Base-by-base conservation (phyloP, 2,329 filamentous ascomycete genomes). In the Chaetomiaceae sp. region DNA sequence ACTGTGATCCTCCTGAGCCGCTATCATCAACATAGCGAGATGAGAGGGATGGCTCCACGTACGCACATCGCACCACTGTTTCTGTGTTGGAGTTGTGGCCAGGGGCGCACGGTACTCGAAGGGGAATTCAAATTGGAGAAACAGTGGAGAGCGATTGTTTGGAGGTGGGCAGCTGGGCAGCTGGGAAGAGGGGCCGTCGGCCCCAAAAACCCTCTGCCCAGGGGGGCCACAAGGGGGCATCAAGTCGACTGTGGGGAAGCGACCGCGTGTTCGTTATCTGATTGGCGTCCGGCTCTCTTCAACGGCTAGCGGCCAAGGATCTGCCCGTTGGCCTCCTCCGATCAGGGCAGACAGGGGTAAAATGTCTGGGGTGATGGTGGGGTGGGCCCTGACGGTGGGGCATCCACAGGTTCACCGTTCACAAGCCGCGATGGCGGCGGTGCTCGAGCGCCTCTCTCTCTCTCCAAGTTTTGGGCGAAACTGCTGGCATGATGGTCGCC, bases 181-280 rank as follows among this genome's bases (percentile, higher is more conserved):
- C 38, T 58, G 57, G 57, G 49, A 60, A 54, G 48, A 53, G 59
- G 59, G 59, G 54, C 61, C 58, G 60, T 57, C 59, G 61, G 61
- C 54, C 55, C 60, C 58, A 55, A 38, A 43, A 44, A 11, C 23
- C 48, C 30, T 44, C 34, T 51, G 45, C 48, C 49, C 33, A 36
- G 30, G 20, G 44, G 33, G 38, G 38, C 51, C 53, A n/a, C n/a
- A n/a, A n/a, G n/a, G n/a, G n/a, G n/a, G n/a, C n/a, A n/a, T n/a
- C n/a, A n/a, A 53, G 43, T 48, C 43, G 53, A 16, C 14, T 58
- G 57, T 58, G 54, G 53, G 50, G 57, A 52, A 51, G 11, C 9
- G 38, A 40, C 9, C 11, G 29, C 48, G 40, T 45, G 25, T 30
- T 42, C 32, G 48, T 16, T 38, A 37, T 43, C 34, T 53, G 54